Percentiles rank a stretch among this genome's conserved stretches.
Conservation (phyloP, 1,284 basidiomycete genomes). For the Ceratobasidium sp. region DNA sequence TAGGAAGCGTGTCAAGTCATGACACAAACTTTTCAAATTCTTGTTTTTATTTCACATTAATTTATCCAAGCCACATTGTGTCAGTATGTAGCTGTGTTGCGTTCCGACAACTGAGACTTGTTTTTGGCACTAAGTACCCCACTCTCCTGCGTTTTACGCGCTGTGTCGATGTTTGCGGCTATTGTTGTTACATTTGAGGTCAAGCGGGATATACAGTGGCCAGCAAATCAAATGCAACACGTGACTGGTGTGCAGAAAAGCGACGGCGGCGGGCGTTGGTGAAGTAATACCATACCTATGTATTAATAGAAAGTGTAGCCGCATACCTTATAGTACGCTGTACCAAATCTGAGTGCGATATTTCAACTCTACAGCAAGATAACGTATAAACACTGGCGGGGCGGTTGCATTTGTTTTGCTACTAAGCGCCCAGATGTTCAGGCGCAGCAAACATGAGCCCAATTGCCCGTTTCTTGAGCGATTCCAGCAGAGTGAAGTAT, state of each 20-base stretch:
- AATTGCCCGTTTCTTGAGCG: background rate
- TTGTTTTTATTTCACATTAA: no score
- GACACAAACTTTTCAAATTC: no score
- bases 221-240: conserved; percentile 9
- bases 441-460: background rate
- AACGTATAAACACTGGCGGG: no score
- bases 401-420: no score
- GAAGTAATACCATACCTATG: background rate
- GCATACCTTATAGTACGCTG: background rate
- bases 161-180: no score
- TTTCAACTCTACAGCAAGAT: background rate
- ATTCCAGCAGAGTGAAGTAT: background rate
- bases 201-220: background rate
- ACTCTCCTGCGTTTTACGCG: no score
- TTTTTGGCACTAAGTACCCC: no score
- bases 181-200: no score
- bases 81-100: no score
- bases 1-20: no score
- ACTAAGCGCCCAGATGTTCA: background rate
- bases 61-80: no score
- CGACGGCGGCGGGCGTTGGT: background rate
- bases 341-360: background rate
- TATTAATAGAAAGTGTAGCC: background rate
- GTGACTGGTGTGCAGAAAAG: background rate
- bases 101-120: no score